These are phyloP conservation scores for Akanthomyces dipterigenus DNA, from an alignment of 2,329 filamentous ascomycete species.

Conservation along the genomic window DNA sequence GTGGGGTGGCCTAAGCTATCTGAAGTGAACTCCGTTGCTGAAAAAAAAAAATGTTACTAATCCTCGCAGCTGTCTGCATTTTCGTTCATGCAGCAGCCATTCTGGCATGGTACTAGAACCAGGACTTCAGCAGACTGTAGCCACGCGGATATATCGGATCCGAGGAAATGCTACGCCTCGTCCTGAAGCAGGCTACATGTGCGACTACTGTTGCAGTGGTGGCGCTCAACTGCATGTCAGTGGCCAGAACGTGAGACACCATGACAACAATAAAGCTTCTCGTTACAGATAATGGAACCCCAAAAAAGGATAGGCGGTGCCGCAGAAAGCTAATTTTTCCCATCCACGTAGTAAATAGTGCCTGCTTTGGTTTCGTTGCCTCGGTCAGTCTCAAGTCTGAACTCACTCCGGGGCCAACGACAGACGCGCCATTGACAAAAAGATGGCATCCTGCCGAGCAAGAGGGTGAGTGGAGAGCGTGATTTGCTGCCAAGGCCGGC, in stretches of 20 bases:
- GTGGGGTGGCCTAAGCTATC: too few species aligned
- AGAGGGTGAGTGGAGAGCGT: neutral
- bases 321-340: neutral
- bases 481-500: neutral
- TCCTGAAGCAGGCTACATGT: neutral
- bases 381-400: neutral
- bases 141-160: neutral
- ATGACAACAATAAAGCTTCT: neutral
- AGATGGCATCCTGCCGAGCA: neutral
- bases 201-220: neutral
- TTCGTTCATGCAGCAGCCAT: neutral
- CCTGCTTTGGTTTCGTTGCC: too few species aligned
- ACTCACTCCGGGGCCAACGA: neutral
- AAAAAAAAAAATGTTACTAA: neutral
- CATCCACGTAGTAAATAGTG: too few species aligned
- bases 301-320: too few species aligned
- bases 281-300: too few species aligned
- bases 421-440: neutral
- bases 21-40: neutral
- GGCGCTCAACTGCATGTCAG: neutral
- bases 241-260: neutral
- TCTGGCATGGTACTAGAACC: neutral
- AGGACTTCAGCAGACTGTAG: neutral
- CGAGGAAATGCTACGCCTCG: neutral
- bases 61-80: neutral